These are phyloP conservation scores for Penicillium sp. DNA, from an alignment of 2,329 filamentous ascomycete genomes.

Conservation along the genomic window DNA sequence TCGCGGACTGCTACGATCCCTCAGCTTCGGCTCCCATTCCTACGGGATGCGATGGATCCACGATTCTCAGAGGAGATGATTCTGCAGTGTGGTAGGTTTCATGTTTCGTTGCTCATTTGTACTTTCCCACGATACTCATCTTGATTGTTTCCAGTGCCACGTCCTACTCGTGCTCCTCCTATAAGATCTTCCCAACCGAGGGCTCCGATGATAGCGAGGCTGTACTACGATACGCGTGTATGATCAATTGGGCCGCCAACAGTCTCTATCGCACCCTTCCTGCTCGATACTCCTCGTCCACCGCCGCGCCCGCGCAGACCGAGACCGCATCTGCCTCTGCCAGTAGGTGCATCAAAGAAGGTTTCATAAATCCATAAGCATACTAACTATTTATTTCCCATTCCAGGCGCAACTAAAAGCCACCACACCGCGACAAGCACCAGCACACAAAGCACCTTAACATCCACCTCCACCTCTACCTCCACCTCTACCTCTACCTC, in stretches of 20 bases:
- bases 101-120: not conserved
- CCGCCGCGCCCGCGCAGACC: not conserved
- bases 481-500: not conserved
- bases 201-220: not conserved
- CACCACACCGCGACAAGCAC: not conserved
- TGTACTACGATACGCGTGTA: slow-evolving; percentile 3
- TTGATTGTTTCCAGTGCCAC: not conserved
- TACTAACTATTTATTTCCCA: not conserved
- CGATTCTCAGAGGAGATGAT: not conserved
- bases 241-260: slow-evolving; percentile 9
- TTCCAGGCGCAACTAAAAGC: not conserved
- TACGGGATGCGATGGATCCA: slow-evolving; percentile 5
- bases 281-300: slow-evolving; percentile 3
- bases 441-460: not conserved
- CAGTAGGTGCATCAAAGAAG: not conserved
- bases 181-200: slow-evolving; percentile 8
- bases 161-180: slow-evolving; percentile 4
- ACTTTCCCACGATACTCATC: not conserved
- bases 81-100: slow-evolving; percentile 5
- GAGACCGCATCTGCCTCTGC: not conserved
- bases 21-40: not conserved
- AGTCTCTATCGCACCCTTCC: slow-evolving; percentile 12
- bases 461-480: not conserved
- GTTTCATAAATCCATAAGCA: not conserved
- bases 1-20: slow-evolving; percentile 4